Conservation (phyloP, 2,329 filamentous ascomycete genomes). For the Colletotrichum incanum region DNA sequence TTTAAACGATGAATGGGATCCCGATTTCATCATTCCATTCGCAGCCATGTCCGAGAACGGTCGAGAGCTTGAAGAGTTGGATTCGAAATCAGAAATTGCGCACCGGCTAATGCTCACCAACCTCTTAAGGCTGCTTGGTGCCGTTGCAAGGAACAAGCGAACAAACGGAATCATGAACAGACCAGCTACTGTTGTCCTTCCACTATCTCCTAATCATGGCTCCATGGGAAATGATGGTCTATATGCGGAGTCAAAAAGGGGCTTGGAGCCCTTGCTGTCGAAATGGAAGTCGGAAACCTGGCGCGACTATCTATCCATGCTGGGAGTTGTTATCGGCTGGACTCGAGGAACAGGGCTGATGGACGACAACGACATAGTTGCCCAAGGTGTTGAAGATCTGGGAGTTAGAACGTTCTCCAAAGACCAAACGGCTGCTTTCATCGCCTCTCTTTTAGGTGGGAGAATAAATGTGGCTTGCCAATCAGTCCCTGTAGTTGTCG, state of each 20-base stretch:
- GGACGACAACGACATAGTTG: constrained; percentile 97
- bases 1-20: constrained; percentile 98
- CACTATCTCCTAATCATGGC: constrained; percentile 96
- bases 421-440: constrained; percentile 99
- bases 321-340: constrained; percentile 98
- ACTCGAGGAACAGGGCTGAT: constrained; percentile 98
- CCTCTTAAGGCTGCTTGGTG: constrained; percentile 89
- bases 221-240: constrained; percentile 98
- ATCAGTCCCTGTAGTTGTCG: constrained; percentile 93
- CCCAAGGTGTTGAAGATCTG: constrained; percentile 94
- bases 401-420: constrained; percentile 98
- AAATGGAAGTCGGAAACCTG: constrained; percentile 98
- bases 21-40: constrained; percentile 96
- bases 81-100: constrained; percentile 97
- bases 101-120: constrained; percentile 99
- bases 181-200: constrained; percentile 95
- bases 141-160: constrained; percentile 90
- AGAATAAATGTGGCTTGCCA: constrained; percentile 95
- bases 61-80: constrained; percentile 94
- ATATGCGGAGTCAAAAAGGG: constrained; percentile 98
- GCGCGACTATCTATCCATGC: constrained; percentile 97
- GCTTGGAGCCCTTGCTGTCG: constrained; percentile 96
- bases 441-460: constrained; percentile 94
- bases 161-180: constrained; percentile 91
- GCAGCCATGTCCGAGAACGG: constrained; percentile 98